phyloP scores from a whole-genome alignment of 257 asterid species.

The Sherardia arvensis region DNA sequence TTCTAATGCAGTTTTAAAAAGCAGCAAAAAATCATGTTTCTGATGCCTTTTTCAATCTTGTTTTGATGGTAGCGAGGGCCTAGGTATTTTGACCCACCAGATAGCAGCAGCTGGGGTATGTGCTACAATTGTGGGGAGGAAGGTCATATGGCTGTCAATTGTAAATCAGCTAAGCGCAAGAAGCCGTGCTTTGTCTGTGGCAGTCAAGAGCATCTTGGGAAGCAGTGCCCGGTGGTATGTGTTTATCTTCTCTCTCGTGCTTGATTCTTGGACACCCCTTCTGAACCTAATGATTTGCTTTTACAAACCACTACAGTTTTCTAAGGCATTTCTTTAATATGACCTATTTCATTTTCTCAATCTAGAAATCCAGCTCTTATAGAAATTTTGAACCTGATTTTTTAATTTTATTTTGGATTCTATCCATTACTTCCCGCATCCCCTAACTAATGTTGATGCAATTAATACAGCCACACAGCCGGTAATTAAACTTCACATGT shows the following conservation, averaged over 20 bases:
- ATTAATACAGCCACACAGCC: no score
- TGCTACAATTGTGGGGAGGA: slow-evolving; percentile 98
- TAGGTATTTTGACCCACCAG: slow-evolving; percentile 96
- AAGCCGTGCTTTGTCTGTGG: slow-evolving; percentile 98
- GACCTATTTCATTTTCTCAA: not conserved
- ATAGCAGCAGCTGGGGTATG: slow-evolving; percentile 73
- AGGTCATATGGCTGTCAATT: slow-evolving; percentile 68
- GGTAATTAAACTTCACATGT: no score
- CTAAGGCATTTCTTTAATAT: not conserved
- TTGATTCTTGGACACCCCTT: not conserved
- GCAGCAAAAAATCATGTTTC: slow-evolving; percentile 15
- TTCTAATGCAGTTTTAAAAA: slow-evolving; percentile 20
- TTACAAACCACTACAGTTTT: not conserved
- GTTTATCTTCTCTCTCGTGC: not conserved
- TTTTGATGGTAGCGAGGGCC: slow-evolving; percentile 82
- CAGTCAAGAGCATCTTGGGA: slow-evolving; percentile 74
- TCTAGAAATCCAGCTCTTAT: not conserved
- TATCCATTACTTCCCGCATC: no score
- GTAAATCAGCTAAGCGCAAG: slow-evolving; percentile 73
- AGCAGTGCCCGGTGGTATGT: slow-evolving; percentile 64
- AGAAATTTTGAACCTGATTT: not conserved
- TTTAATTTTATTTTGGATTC: no score
- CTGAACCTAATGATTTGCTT: no score
- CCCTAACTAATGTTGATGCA: no score
- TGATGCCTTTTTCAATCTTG: slow-evolving; percentile 25